A percentile compares a stretch with the other conserved stretches of the same genome.
Evolutionary conservation across 768 basidiomycete species (phyloP).

Genomic region (Mycena haematopus): DNA sequence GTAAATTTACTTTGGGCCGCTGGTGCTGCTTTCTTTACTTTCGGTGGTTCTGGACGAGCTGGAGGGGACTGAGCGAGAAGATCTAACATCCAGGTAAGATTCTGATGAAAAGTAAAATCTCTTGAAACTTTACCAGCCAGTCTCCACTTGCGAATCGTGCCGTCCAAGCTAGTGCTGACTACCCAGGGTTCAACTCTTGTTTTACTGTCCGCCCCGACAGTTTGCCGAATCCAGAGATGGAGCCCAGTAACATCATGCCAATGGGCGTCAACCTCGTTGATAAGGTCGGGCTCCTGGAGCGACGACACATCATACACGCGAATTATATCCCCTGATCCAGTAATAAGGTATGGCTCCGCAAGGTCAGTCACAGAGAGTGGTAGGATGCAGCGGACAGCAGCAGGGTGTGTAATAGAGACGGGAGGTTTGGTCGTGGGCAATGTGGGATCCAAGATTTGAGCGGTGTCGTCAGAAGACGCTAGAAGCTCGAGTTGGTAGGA

Average conservation of each 20-base stretch:
- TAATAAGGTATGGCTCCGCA: conserved; percentile 78
- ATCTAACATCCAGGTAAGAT: conserved; percentile 38
- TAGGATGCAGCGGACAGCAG: conserved; percentile 75
- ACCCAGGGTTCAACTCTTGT: conserved; percentile 79
- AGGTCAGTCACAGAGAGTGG: conserved; percentile 68
- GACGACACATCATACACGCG: conserved; percentile 80
- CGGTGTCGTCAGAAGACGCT: conserved; percentile 93
- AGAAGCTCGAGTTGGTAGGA: conserved; percentile 3
- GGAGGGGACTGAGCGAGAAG: conserved; percentile 41
- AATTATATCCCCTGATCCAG: conserved; percentile 84
- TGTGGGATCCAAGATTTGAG: conserved; percentile 60
- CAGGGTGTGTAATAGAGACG: conserved; percentile 64
- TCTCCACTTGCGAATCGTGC: conserved; percentile 87
- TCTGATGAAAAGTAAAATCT: neutral
- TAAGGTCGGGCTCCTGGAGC: conserved; percentile 68
- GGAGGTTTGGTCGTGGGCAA: conserved; percentile 41
- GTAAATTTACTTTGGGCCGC: conserved; percentile 37
- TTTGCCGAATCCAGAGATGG: conserved; percentile 69
- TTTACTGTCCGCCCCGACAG: conserved; percentile 48
- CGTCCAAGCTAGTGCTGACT: conserved; percentile 83
- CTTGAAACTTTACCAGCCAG: conserved; percentile 56
- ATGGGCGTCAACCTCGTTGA: conserved; percentile 84
- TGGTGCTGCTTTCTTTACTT: conserved; percentile 24
- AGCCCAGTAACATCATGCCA: conserved; percentile 88
- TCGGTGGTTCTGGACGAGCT: conserved; percentile 18